These are phyloP conservation scores for Platanthera guangdongensis DNA, from an alignment of 106 monocot species.

Conservation along the genomic window DNA sequence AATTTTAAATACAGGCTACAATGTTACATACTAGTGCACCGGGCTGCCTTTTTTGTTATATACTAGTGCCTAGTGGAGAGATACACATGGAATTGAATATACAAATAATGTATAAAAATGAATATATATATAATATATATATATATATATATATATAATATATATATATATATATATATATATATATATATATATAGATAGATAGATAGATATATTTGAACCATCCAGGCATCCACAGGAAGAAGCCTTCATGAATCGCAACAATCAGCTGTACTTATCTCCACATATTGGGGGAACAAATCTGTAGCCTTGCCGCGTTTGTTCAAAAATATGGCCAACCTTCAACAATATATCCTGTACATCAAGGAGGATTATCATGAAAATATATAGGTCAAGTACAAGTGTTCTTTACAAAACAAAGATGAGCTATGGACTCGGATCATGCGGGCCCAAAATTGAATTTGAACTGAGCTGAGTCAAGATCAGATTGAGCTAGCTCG, in stretches of 20 bases:
- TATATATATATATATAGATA: background rate
- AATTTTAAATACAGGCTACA: too few relatives aligned
- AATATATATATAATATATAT: too few relatives aligned
- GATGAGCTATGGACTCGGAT: too few relatives aligned
- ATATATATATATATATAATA: too few relatives aligned
- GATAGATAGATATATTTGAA: background rate
- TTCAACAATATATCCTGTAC: conserved; percentile 60
- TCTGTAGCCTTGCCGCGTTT: conserved; percentile 49
- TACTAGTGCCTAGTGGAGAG: background rate
- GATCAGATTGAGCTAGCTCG: too few relatives aligned
- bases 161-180: too few relatives aligned
- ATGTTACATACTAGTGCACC: too few relatives aligned
- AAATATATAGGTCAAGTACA: background rate
- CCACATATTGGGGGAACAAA: conserved; percentile 42
- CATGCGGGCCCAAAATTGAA: too few relatives aligned
- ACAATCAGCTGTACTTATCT: background rate
- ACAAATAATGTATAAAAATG: background rate
- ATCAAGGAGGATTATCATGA: conserved; percentile 3
- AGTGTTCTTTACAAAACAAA: background rate
- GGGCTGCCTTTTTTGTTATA: background rate
- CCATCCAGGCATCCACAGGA: background rate
- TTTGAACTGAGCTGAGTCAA: too few relatives aligned
- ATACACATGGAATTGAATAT: background rate
- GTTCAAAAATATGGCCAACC: conserved; percentile 85
- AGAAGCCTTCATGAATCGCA: background rate